These are phyloP conservation scores for Mycosphaerelloides madeirae DNA, from an alignment of 2,329 filamentous ascomycete species.

Conservation along the genomic window DNA sequence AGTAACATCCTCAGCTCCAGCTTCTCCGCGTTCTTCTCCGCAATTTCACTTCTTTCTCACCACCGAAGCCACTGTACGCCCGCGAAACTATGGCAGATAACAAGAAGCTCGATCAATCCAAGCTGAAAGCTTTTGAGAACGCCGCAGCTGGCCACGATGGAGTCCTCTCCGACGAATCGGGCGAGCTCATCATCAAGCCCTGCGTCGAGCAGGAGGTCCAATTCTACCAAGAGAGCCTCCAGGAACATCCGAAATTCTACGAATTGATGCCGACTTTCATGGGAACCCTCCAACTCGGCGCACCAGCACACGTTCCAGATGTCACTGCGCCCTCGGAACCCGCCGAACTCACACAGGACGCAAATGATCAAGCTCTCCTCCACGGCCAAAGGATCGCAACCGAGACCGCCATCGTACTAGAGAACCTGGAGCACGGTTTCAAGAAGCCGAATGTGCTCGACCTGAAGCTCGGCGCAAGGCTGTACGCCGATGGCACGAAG, in stretches of 20 bases:
- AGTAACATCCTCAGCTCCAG: background rate
- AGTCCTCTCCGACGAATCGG: constrained; percentile 76
- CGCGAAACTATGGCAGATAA: constrained; percentile 6
- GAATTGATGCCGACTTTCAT: constrained; percentile 80
- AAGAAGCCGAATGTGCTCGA: constrained; percentile 84
- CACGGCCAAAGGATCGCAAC: constrained; percentile 66
- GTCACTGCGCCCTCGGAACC: constrained; percentile 17
- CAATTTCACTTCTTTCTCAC: no score
- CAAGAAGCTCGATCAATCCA: constrained; percentile 52
- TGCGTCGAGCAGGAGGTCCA: constrained; percentile 79
- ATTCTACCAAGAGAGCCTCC: constrained; percentile 74
- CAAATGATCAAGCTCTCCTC: constrained; percentile 40
- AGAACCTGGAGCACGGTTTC: constrained; percentile 79
- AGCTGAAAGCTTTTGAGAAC: constrained; percentile 65
- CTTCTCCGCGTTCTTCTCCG: no score
- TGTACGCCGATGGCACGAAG: constrained; percentile 73
- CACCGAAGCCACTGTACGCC: background rate
- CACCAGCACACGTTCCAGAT: constrained; percentile 32
- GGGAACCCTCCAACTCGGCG: constrained; percentile 69
- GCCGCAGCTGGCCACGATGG: constrained; percentile 86
- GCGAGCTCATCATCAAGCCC: constrained; percentile 88
- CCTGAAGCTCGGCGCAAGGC: constrained; percentile 77
- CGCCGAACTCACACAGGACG: constrained; percentile 21
- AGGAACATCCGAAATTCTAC: constrained; percentile 66
- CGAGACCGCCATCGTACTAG: constrained; percentile 73